These are phyloP conservation scores for Neolentinus lepideus DNA, from an alignment of 1,284 basidiomycete species.

Conservation along the genomic window DNA sequence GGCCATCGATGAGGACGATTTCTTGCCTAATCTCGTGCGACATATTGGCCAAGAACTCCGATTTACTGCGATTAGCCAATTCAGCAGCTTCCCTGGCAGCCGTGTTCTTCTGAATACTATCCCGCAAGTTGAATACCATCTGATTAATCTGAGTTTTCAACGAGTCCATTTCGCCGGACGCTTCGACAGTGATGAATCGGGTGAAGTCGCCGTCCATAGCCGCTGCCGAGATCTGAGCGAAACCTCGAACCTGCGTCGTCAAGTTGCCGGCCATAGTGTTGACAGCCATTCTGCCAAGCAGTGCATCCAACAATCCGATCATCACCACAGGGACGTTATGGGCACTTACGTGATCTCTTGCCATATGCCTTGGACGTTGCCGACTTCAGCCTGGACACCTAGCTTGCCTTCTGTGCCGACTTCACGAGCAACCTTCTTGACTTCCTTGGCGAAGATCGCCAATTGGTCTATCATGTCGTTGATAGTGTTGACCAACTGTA, in stretches of 20 bases:
- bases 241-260: constrained; percentile 98
- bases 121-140: constrained; percentile 97
- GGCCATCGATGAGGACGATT: constrained; percentile 2
- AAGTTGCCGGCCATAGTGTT: constrained; percentile 96
- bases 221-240: constrained; percentile 97
- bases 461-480: constrained; percentile 97
- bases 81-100: constrained; percentile 97
- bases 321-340: not conserved
- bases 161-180: constrained; percentile 98
- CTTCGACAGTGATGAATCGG: constrained; percentile 98
- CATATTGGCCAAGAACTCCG: constrained; percentile 98
- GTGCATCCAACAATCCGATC: too few relatives aligned
- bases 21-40: constrained; percentile 88
- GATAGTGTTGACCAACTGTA: constrained; percentile 90
- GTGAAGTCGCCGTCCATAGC: constrained; percentile 99
- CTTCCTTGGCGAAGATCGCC: constrained; percentile 90
- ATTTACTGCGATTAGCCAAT: constrained; percentile 93
- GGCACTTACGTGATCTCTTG: constrained; percentile 90
- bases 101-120: constrained; percentile 98
- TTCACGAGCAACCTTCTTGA: constrained; percentile 92
- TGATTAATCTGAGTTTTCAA: constrained; percentile 99
- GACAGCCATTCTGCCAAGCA: constrained; percentile 60
- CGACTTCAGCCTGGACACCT: constrained; percentile 96
- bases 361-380: constrained; percentile 97
- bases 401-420: constrained; percentile 96